Conservation (phyloP, 2,329 filamentous ascomycete genomes). For the Epichloe sibirici region DNA sequence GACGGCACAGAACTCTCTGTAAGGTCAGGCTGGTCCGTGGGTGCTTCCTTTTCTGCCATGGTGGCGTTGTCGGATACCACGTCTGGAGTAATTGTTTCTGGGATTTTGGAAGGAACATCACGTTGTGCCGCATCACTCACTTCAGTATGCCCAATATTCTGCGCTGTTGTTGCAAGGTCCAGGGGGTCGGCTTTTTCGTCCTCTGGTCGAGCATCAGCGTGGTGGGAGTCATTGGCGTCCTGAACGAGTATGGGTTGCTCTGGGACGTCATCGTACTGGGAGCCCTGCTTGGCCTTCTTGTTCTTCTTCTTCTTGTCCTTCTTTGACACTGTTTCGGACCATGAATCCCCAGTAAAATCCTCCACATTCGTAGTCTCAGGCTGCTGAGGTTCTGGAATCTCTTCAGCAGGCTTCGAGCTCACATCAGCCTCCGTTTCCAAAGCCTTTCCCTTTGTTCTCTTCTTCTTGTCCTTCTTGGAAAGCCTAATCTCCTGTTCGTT, state of each 20-base stretch:
- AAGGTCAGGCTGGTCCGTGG: neutral
- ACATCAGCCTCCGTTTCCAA: slow-evolving; percentile 8
- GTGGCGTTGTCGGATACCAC: neutral
- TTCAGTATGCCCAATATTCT: slow-evolving; percentile 4
- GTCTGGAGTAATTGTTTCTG: neutral
- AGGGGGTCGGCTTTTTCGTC: slow-evolving; percentile 5
- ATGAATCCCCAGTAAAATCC: slow-evolving; percentile 2
- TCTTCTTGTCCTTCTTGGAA: slow-evolving; percentile 22
- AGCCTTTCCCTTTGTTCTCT: slow-evolving; percentile 10
- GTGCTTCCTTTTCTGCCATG: neutral
- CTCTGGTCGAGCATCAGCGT: slow-evolving; percentile 9
- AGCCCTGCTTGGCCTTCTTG: slow-evolving; percentile 5
- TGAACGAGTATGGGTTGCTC: slow-evolving; percentile 4
- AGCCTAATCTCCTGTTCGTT: slow-evolving; percentile 5
- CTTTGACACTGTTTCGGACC: slow-evolving; percentile 10
- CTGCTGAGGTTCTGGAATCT: slow-evolving; percentile 6
- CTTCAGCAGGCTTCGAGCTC: slow-evolving; percentile 7
- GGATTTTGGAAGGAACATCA: slow-evolving; percentile 2
- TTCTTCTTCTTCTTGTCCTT: slow-evolving; percentile 21
- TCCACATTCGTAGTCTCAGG: slow-evolving; percentile 4
- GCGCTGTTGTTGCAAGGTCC: slow-evolving; percentile 7
- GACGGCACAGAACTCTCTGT: slow-evolving; percentile 1
- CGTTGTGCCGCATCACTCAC: slow-evolving; percentile 2
- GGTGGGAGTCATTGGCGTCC: slow-evolving; percentile 1
- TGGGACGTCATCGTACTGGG: slow-evolving; percentile 1